Base-by-base conservation (phyloP, 371 early-diverging fungal species). In the Choanephora cucurbitarum region DNA sequence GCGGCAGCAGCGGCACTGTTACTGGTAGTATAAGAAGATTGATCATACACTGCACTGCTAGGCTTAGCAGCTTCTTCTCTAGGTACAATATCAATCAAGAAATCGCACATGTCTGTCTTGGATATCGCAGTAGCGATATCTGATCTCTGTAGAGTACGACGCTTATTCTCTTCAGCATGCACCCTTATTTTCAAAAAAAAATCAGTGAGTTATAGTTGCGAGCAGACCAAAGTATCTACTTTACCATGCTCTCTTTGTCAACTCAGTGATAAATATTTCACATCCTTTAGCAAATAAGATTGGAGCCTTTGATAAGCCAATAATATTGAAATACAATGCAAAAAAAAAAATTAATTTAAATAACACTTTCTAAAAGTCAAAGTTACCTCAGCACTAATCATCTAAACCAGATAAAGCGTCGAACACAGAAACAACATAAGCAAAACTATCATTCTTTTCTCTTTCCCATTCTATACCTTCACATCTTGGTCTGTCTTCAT, bases 401-500 rank as follows among this genome's bases (percentile, higher is more conserved):
- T 71, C 72, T 71, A 59, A 28, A 5, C 8, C 44, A 48, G 23
- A 18, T n/a, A 34, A 34, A 58, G n/a, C n/a, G n/a, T n/a, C n/a
- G n/a, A n/a, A n/a, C n/a, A n/a, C n/a, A n/a, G n/a, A n/a, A n/a
- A n/a, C n/a, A n/a, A 5, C 31, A 9, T 40, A 44, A 40, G 18
- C 8, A 17, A 9, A 21, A 33, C n/a, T 24, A 28, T 34, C 37
- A 31, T 40, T 34, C 15, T 41, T 49, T 24, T 18, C 23, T 33
- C 17, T 37, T 50, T 18, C 18, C 2, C 23, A 3, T 24, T 17
- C 42, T 71, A n/a, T n/a, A 90, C 90, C 82, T 94, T 95, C 22
- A 96, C 96, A 62, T 98, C 98, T 50, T 96, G 95, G 72, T 99
- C 99, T 3, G 94, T 90, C 75, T 99, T 99, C 99, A 99, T 99